Evolutionary conservation across 2,329 filamentous ascomycete genomes (phyloP).

Genomic region (Pezicula carpinea): DNA sequence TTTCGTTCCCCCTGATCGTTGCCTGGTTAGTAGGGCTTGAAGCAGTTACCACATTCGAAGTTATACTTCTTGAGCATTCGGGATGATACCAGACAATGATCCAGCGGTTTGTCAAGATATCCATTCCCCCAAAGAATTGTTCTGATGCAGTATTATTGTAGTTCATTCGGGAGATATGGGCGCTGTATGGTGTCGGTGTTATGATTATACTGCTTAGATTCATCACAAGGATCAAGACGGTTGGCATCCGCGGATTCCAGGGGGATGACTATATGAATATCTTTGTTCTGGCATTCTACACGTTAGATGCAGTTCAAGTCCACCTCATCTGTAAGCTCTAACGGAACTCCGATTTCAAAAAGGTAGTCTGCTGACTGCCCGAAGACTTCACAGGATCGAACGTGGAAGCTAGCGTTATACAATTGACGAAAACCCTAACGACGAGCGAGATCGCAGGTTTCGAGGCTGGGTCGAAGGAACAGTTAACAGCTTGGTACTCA

Average conservation of each 20-base stretch:
- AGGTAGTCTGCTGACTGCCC: background rate
- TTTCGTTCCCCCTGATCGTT: background rate
- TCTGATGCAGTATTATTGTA: background rate
- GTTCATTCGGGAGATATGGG: slow-evolving; percentile 28
- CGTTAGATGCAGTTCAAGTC: slow-evolving; percentile 32
- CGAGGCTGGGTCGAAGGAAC: slow-evolving; percentile 30
- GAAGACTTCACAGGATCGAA: slow-evolving; percentile 26
- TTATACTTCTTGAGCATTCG: background rate
- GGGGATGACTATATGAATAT: slow-evolving; percentile 36
- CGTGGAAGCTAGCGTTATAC: slow-evolving; percentile 15
- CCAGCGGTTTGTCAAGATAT: background rate
- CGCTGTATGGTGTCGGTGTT: slow-evolving; percentile 29
- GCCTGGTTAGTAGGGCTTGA: background rate
- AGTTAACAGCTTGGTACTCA: slow-evolving; percentile 35
- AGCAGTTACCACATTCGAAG: background rate
- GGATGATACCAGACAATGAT: background rate
- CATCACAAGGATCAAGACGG: slow-evolving; percentile 31
- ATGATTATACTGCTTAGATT: slow-evolving; percentile 30
- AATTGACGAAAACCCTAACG: slow-evolving; percentile 15
- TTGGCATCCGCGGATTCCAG: slow-evolving; percentile 32
- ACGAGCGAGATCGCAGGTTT: slow-evolving; percentile 25
- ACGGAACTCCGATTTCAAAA: background rate
- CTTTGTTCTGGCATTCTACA: slow-evolving; percentile 30
- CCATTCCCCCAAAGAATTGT: no score
- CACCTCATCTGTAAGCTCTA: slow-evolving; percentile 27